A percentile compares a stretch with the other conserved stretches of the same genome.
These are phyloP conservation scores for Sclerotinia glacialis DNA, from an alignment of 2,329 filamentous ascomycete species.

Conservation along the genomic window DNA sequence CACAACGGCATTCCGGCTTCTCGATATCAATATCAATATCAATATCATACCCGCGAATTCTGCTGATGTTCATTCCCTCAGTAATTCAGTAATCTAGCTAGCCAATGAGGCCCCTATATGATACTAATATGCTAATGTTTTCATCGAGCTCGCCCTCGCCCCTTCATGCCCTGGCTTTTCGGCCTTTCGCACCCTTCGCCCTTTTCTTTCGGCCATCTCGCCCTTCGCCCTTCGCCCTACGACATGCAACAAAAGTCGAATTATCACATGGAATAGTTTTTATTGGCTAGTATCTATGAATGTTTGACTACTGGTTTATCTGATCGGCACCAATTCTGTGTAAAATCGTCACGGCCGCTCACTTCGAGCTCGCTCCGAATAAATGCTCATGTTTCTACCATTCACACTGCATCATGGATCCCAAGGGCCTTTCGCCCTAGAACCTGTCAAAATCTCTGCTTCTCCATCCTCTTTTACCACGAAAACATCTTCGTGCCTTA, in stretches of 20 bases:
- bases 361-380: not conserved
- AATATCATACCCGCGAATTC: not conserved
- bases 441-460: slow-evolving; percentile 55
- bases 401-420: slow-evolving; percentile 43
- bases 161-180: slow-evolving; percentile 7
- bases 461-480: slow-evolving; percentile 53
- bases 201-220: not conserved
- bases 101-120: not conserved
- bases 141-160: not conserved
- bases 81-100: too few relatives aligned
- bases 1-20: not conserved
- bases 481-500: slow-evolving; percentile 61
- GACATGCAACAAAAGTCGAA: slow-evolving; percentile 17
- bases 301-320: not conserved
- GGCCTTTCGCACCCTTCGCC: slow-evolving; percentile 1
- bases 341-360: not conserved
- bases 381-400: not conserved
- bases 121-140: not conserved
- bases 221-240: slow-evolving; percentile 5
- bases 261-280: not conserved
- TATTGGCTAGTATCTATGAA: not conserved
- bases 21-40: not conserved
- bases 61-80: not conserved
- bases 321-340: not conserved
- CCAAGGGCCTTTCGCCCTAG: slow-evolving; percentile 51